These are phyloP conservation scores for Dioszegia crocea DNA, from an alignment of 768 basidiomycete genomes.

Conservation along the genomic window DNA sequence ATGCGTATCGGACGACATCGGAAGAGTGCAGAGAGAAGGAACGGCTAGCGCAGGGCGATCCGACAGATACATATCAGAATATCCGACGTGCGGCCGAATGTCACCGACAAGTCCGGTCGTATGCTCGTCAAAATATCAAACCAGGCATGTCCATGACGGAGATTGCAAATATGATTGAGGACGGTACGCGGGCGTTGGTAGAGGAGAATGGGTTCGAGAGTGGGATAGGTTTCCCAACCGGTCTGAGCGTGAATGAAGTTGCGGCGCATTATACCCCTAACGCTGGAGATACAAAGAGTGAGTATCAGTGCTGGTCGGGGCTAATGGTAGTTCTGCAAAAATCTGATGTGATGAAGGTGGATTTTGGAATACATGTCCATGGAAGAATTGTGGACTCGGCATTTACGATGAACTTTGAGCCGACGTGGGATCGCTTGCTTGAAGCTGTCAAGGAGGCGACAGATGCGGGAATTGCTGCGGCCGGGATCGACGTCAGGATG, in stretches of 20 bases:
- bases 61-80: conserved; percentile 75
- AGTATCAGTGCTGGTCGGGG: conserved; percentile 38
- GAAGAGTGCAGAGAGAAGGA: conserved; percentile 87
- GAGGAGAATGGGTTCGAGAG: conserved; percentile 71
- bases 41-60: conserved; percentile 69
- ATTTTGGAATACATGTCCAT: conserved; percentile 93
- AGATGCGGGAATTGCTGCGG: conserved; percentile 84
- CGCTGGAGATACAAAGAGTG: conserved; percentile 78
- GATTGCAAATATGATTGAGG: conserved; percentile 88
- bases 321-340: conserved; percentile 64
- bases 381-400: conserved; percentile 95
- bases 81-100: conserved; percentile 94
- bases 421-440: conserved; percentile 79
- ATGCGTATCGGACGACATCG: conserved; percentile 78
- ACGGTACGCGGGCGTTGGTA: conserved; percentile 81
- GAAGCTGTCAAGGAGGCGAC: conserved; percentile 93
- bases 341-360: conserved; percentile 90
- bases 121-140: conserved; percentile 74
- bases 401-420: conserved; percentile 83
- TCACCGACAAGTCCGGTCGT: conserved; percentile 81
- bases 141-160: conserved; percentile 93
- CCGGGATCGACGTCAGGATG: conserved; percentile 90
- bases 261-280: conserved; percentile 98
- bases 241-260: conserved; percentile 85
- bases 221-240: conserved; percentile 95